These are phyloP conservation scores for Ophiostoma angusticollis DNA, from an alignment of 2,329 filamentous ascomycete genomes.

Conservation along the genomic window DNA sequence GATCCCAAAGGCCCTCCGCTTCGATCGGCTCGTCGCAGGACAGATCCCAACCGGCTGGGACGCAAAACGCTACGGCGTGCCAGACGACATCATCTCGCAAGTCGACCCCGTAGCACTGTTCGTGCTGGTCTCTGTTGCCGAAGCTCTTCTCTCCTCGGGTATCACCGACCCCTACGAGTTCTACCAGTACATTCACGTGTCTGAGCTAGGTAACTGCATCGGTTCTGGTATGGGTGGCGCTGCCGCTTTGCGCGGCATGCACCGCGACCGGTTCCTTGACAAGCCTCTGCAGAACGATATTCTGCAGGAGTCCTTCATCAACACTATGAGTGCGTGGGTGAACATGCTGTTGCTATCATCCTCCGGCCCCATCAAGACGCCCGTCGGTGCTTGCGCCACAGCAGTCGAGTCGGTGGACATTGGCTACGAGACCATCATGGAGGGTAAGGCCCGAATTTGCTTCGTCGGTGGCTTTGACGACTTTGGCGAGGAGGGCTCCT, in stretches of 20 bases:
- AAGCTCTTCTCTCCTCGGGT: slow-evolving; percentile 81
- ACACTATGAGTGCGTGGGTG: slow-evolving; percentile 99
- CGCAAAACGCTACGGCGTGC: slow-evolving; percentile 88
- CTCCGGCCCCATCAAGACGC: slow-evolving; percentile 96
- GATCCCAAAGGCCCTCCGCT: slow-evolving; percentile 93
- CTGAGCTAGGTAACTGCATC: slow-evolving; percentile 94
- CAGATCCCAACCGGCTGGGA: slow-evolving; percentile 97
- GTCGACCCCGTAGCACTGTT: slow-evolving; percentile 95
- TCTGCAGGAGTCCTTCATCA: slow-evolving; percentile 98
- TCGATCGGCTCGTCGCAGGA: slow-evolving; percentile 92
- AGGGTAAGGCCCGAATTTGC: slow-evolving; percentile 95
- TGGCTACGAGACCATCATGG: slow-evolving; percentile 95
- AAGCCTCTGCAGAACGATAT: slow-evolving; percentile 98
- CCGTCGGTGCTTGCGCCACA: slow-evolving; percentile 92
- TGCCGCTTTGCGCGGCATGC: slow-evolving; percentile 87
- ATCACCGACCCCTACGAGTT: slow-evolving; percentile 99
- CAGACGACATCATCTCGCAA: slow-evolving; percentile 94
- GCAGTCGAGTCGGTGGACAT: slow-evolving; percentile 96
- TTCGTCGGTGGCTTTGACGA: slow-evolving; percentile 98
- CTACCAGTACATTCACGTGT: slow-evolving; percentile 98
- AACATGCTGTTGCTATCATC: slow-evolving; percentile 98
- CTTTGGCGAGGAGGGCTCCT: slow-evolving; percentile 97
- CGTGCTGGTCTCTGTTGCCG: slow-evolving; percentile 85
- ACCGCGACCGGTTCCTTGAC: slow-evolving; percentile 93
- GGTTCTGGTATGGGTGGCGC: slow-evolving; percentile 97